Base-by-base conservation (phyloP, 2,329 filamentous ascomycete species). In the Albifimbria verrucaria region DNA sequence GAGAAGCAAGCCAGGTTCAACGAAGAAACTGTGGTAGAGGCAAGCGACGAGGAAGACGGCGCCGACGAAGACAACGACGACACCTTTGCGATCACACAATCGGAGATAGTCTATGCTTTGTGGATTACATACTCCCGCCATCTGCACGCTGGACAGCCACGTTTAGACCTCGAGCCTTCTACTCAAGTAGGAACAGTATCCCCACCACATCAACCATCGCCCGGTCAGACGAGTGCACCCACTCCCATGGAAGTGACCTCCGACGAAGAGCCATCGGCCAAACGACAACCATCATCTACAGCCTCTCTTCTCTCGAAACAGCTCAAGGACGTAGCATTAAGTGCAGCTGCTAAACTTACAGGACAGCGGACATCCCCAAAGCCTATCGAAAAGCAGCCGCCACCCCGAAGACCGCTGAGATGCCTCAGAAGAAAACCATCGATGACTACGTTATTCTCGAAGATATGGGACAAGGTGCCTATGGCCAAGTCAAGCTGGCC, bases 41-140 rank as follows among this genome's bases (percentile, higher is more conserved):
- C 74, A 39, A 81, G 76, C 50, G 80, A 81, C 47, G 80, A 81
- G 36, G 79, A 82, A 45, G 74, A 72, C n/a, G 74, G 77, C 32
- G 63, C 62, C 52, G 51, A 46, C 66, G 73, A 55, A 23, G 64
- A n/a, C n/a, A n/a, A 67, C 48, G 71, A 71, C 28, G 68, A 70
- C n/a, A 65, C 75, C 9, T 78, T 81, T n/a, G 70, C 79, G 11
- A 70, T 77, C 26, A 66, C 74, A 3, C 77, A 80, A 56, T 83
- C 86, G 17, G 92, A 97, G 68, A 82, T 96, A 57, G 92, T 97
- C 0, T 97, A 92, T 73, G 94, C 94, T 11, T 75, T 99, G 25
- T 99, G 94, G 94, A 88, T 99, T 59, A 97, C 93, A 1, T 99
- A 97, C 68, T 97, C 93, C 18, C 83, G 92, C 57, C 91, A 97